A percentile compares a stretch with the other conserved stretches of the same genome.
Evolutionary conservation across 129 eudicot genomes (phyloP).

Genomic region (Scalesia atractyloides): DNA sequence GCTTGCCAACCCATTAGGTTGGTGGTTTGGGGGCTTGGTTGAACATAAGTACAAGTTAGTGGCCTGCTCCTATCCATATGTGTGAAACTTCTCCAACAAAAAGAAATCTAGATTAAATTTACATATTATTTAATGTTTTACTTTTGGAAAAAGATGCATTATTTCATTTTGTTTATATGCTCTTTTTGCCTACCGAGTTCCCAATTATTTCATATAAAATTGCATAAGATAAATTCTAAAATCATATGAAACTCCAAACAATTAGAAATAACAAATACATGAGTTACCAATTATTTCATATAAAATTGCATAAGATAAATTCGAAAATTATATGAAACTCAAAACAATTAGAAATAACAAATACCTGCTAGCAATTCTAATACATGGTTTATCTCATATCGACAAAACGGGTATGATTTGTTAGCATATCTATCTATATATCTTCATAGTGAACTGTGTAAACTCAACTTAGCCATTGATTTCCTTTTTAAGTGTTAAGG

Average conservation of each 20-base stretch:
- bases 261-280: too few relatives aligned
- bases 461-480: too few relatives aligned
- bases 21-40: background rate
- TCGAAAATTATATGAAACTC: background rate
- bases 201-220: constrained; percentile 17
- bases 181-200: constrained; percentile 32
- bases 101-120: constrained; percentile 6
- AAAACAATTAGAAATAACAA: background rate
- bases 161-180: constrained; percentile 19
- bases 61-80: constrained; percentile 14
- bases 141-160: background rate
- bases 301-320: background rate
- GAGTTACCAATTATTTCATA: constrained; percentile 20
- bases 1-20: constrained; percentile 18
- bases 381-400: too few relatives aligned
- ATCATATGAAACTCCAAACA: background rate
- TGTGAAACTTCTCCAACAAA: constrained; percentile 20
- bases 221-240: background rate
- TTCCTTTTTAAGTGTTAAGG: too few relatives aligned
- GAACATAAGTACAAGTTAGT: constrained; percentile 9
- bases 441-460: too few relatives aligned
- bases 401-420: too few relatives aligned
- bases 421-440: too few relatives aligned
- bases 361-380: background rate
- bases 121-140: background rate